Evolutionary conservation across 805 yeast species (phyloP), one percentile per base, ranked within the genome.

Genomic region (Cyberlindnera galapagoensis): DNA sequence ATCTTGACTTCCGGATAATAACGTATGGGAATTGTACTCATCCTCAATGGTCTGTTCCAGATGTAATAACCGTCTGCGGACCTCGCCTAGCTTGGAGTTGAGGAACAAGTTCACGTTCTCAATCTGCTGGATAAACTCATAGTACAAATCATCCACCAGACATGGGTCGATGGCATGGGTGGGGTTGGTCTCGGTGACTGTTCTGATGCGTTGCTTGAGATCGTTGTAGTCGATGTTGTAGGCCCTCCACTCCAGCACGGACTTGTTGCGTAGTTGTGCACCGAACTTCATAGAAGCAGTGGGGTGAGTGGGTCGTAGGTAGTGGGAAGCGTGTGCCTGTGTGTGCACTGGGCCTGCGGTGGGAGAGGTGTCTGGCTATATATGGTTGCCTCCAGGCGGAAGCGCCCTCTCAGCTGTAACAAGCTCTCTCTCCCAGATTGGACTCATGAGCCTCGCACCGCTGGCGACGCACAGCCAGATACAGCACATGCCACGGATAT

Each of bases 241-340:
- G 40, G 74, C 71, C 47, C 72, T 71, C 97, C 97, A 88, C 60
- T 84, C 92, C 2, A 88, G 86, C 16, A 86, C 81, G 9, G 95
- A 81, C 45, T 85, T 68, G 42, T 73, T 76, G 33, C 71, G 63
- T 15, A 88, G 67, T 49, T 81, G 87, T 25, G 74, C 66, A 31
- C 96, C 95, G 56, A 87, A 88, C 59, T 86, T 90, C 97, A 88
- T 88, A 4, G 20, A 13, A n/a, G n/a, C n/a, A n/a, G n/a, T n/a
- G n/a, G n/a, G n/a, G n/a, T n/a, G n/a, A n/a, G n/a, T n/a, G n/a
- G n/a, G n/a, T n/a, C n/a, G n/a, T n/a, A n/a, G n/a, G n/a, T n/a
- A n/a, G n/a, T n/a, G n/a, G n/a, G n/a, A n/a, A n/a, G n/a, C n/a
- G n/a, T n/a, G n/a, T n/a, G n/a, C n/a, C n/a, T n/a, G n/a, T n/a